Percentiles rank a stretch among this genome's conserved stretches.
These are phyloP conservation scores for Cordyceps pruinosa DNA, from an alignment of 2,329 filamentous ascomycete species.

Conservation along the genomic window DNA sequence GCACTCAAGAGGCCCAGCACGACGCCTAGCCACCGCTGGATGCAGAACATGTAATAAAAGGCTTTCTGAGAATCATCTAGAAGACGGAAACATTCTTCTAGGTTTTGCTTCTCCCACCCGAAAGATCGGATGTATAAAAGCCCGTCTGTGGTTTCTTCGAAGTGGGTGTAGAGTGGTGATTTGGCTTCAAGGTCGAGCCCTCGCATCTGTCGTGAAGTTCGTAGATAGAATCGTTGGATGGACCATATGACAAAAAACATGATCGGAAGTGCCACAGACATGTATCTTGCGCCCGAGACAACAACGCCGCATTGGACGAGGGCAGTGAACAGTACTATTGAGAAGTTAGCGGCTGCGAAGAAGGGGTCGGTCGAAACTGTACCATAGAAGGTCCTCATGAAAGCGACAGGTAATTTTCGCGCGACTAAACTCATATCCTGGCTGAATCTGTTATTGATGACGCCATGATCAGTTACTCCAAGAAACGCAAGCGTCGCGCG, in stretches of 20 bases:
- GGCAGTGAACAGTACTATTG: neutral
- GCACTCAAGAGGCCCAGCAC: neutral
- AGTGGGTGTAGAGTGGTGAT: conserved; percentile 25
- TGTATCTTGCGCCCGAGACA: conserved; percentile 21
- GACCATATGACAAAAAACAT: conserved; percentile 19
- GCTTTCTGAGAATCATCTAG: conserved; percentile 42
- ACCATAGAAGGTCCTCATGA: conserved; percentile 5
- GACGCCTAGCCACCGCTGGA: conserved; percentile 43
- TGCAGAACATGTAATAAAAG: conserved; percentile 44
- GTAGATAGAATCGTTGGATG: conserved; percentile 26
- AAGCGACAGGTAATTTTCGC: conserved; percentile 15
- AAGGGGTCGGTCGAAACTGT: neutral
- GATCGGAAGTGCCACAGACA: conserved; percentile 23
- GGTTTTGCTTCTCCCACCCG: conserved; percentile 29
- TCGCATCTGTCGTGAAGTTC: conserved; percentile 27
- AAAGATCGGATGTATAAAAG: conserved; percentile 44
- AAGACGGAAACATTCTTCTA: conserved; percentile 31
- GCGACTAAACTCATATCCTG: conserved; percentile 21
- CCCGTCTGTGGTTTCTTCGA: conserved; percentile 37
- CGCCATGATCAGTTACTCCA: neutral
- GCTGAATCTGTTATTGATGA: conserved; percentile 15
- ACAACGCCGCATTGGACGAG: conserved; percentile 12
- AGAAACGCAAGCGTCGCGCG: neutral
- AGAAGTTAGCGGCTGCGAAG: neutral
- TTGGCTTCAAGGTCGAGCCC: conserved; percentile 28